Percentiles rank a stretch among this genome's conserved stretches.
These are phyloP conservation scores for Hibiscus syriacus DNA, from an alignment of 345 rosid genomes.

Conservation along the genomic window DNA sequence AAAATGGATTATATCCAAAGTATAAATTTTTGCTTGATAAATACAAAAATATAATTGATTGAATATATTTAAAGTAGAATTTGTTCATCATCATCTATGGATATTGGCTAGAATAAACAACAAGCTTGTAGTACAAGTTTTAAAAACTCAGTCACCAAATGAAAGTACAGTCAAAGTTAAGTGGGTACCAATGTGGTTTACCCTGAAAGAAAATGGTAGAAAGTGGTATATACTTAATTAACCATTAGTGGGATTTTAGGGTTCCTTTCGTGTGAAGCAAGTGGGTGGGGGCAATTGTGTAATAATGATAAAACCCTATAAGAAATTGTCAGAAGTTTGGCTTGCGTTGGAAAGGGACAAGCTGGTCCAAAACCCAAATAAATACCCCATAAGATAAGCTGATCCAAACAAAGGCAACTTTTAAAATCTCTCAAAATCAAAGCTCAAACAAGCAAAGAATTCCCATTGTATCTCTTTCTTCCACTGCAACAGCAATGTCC, in stretches of 20 bases:
- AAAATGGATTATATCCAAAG: neutral
- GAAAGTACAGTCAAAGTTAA: too few relatives aligned
- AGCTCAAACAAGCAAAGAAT: conserved; percentile 30
- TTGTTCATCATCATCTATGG: conserved; percentile 12
- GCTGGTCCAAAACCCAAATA: neutral
- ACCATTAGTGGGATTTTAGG: conserved; percentile 16
- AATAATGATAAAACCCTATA: neutral
- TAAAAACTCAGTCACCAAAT: too few relatives aligned
- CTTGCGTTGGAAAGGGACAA: conserved; percentile 26
- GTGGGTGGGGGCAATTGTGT: conserved; percentile 26
- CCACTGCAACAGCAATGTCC: too few relatives aligned
- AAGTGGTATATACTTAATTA: conserved; percentile 12
- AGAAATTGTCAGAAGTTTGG: neutral
- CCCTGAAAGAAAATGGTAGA: too few relatives aligned
- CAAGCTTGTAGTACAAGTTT: too few relatives aligned
- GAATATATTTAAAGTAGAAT: conserved; percentile 6
- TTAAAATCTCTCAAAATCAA: neutral
- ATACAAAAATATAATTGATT: neutral
- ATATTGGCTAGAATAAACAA: neutral
- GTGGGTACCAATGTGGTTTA: too few relatives aligned
- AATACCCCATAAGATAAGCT: too few relatives aligned
- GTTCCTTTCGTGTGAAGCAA: conserved; percentile 69
- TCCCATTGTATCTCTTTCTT: too few relatives aligned
- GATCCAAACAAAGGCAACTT: neutral
- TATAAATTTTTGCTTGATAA: neutral